Conservation (phyloP, 345 rosid genomes). For the Salix dunnii region DNA sequence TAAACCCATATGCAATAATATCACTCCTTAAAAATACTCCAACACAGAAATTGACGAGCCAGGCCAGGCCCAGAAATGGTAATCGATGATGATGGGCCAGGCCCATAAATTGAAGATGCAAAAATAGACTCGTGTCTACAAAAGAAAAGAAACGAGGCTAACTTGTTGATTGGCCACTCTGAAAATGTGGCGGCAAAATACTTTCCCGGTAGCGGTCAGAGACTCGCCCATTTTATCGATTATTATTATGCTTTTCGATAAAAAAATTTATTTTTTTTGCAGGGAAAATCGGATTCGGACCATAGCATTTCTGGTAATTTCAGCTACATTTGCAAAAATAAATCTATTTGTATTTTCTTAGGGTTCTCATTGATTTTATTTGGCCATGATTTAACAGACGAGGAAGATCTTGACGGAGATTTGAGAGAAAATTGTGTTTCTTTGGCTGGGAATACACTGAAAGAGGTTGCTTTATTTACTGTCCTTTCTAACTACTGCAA, state of each 20-base stretch:
- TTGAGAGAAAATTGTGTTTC: slow-evolving; percentile 37
- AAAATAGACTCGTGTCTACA: no score
- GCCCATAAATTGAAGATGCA: no score
- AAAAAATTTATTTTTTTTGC: background rate
- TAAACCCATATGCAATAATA: no score
- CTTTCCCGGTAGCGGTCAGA: slow-evolving; percentile 20
- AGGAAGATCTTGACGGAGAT: slow-evolving; percentile 45
- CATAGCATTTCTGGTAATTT: slow-evolving; percentile 72
- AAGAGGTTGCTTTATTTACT: slow-evolving; percentile 33
- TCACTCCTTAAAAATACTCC: no score
- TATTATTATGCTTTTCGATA: background rate
- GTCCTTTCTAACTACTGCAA: background rate
- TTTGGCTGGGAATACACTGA: slow-evolving; percentile 27
- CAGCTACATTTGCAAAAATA: background rate
- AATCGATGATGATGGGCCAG: no score
- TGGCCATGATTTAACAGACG: slow-evolving; percentile 36
- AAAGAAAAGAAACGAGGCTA: no score
- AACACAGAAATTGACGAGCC: no score
- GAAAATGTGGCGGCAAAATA: slow-evolving; percentile 59
- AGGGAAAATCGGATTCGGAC: slow-evolving; percentile 58
- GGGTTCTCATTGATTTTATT: background rate
- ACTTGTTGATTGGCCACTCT: no score
- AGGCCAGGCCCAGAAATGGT: no score
- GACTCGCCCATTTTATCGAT: background rate
- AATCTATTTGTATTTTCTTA: background rate